These are phyloP conservation scores for Epichloe coenophiala DNA, from an alignment of 2,329 filamentous ascomycete genomes.

Conservation along the genomic window DNA sequence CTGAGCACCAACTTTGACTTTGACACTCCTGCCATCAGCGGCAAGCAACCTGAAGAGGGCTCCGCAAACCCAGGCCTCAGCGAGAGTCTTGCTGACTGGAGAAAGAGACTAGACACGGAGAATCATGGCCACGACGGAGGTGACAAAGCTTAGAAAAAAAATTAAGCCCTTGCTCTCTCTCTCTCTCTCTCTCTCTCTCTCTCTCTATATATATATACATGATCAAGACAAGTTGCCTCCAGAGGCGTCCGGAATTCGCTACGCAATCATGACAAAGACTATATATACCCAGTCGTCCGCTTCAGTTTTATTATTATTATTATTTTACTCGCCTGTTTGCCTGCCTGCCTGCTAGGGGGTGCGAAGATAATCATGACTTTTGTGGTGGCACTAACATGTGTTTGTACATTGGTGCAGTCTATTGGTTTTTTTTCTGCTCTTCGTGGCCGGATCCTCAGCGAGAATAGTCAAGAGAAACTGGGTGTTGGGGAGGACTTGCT, in stretches of 20 bases:
- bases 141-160: slow-evolving; percentile 1
- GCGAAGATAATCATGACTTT: not conserved
- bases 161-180: too few relatives aligned
- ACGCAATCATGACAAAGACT: slow-evolving; percentile 18
- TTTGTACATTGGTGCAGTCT: not conserved
- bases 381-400: not conserved
- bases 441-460: not conserved
- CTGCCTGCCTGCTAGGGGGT: slow-evolving; percentile 6
- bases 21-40: slow-evolving; percentile 33
- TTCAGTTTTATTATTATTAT: slow-evolving; percentile 7
- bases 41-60: slow-evolving; percentile 31
- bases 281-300: slow-evolving; percentile 17
- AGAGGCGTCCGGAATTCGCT: slow-evolving; percentile 8
- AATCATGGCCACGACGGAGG: slow-evolving; percentile 21
- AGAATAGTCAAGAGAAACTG: not conserved
- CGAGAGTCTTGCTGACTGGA: slow-evolving; percentile 66
- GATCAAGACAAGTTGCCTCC: not conserved
- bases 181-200: too few relatives aligned
- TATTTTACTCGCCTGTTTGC: not conserved
- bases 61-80: slow-evolving; percentile 38
- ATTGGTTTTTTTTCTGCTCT: not conserved
- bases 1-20: slow-evolving; percentile 84
- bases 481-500: slow-evolving; percentile 1
- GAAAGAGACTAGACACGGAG: slow-evolving; percentile 55
- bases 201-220: not conserved